Percentiles rank a stretch among this genome's conserved stretches.
phyloP scores from a whole-genome alignment of 331 rosid genomes.

The Malus hybrid region DNA sequence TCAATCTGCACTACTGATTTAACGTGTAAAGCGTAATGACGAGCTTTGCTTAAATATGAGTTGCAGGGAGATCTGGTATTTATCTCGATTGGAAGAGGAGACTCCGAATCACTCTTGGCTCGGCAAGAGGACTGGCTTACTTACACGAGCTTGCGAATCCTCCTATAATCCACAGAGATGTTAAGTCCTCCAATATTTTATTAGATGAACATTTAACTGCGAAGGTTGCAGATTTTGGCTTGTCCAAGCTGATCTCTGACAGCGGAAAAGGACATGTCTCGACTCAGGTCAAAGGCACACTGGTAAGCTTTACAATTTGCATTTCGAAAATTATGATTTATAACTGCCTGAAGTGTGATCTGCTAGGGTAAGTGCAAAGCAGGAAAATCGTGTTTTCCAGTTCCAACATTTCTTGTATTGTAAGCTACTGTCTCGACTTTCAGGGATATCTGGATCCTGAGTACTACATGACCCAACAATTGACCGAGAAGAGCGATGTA shows the following conservation, averaged over 20 bases:
- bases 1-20: too few species aligned
- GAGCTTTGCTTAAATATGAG: neutral
- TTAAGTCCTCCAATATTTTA: conserved; percentile 71
- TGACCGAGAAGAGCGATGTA: conserved; percentile 85
- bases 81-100: conserved; percentile 93
- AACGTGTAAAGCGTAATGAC: too few species aligned
- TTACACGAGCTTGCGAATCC: conserved; percentile 94
- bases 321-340: neutral
- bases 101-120: conserved; percentile 83
- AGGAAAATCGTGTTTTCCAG: too few species aligned
- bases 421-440: neutral
- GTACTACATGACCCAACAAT: conserved; percentile 89
- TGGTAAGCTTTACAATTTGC: conserved; percentile 41
- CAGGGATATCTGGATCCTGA: conserved; percentile 97
- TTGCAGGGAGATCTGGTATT: conserved; percentile 65
- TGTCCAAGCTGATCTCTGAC: conserved; percentile 75
- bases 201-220: conserved; percentile 74
- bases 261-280: conserved; percentile 77
- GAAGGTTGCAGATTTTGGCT: conserved; percentile 95
- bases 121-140: conserved; percentile 89
- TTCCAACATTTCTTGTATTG: neutral
- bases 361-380: too few species aligned
- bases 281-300: conserved; percentile 90
- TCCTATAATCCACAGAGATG: conserved; percentile 89
- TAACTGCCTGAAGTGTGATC: too few species aligned